phyloP scores from a whole-genome alignment of 805 yeast genomes.

The Yarrowia osloensis region DNA sequence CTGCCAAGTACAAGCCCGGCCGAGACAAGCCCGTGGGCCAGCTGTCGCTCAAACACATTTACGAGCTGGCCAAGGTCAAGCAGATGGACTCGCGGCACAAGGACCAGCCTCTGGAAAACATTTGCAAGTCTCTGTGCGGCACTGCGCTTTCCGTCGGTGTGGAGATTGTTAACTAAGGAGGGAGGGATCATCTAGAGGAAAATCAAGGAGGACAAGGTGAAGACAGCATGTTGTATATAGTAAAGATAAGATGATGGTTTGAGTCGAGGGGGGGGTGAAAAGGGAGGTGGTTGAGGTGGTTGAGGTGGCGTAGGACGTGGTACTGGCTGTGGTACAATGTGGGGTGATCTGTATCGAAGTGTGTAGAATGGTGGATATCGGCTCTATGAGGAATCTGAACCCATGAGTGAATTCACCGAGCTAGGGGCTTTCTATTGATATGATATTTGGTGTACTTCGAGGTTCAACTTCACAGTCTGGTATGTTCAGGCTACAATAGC shows the following conservation, averaged over 20 bases:
- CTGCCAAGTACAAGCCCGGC: slow-evolving; percentile 62
- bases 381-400: too few species aligned
- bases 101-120: slow-evolving; percentile 65
- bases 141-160: slow-evolving; percentile 92
- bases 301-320: not conserved
- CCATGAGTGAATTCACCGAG: too few species aligned
- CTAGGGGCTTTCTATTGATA: too few species aligned
- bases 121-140: slow-evolving; percentile 79
- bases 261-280: not conserved
- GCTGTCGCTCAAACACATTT: slow-evolving; percentile 80
- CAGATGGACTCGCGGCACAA: slow-evolving; percentile 79
- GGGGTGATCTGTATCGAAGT: too few species aligned
- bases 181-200: too few species aligned
- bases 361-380: too few species aligned
- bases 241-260: not conserved
- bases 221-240: slow-evolving; percentile 14
- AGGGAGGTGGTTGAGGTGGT: not conserved
- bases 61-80: slow-evolving; percentile 93
- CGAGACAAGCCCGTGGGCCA: slow-evolving; percentile 54
- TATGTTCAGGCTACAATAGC: too few species aligned
- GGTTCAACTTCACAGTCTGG: too few species aligned
- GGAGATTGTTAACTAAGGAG: slow-evolving; percentile 63
- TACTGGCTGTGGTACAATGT: too few species aligned
- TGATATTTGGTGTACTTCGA: too few species aligned
- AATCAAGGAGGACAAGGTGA: too few species aligned